Evolutionary conservation across 2,329 filamentous ascomycete genomes (phyloP).

Genomic region (Xylogone sp.): DNA sequence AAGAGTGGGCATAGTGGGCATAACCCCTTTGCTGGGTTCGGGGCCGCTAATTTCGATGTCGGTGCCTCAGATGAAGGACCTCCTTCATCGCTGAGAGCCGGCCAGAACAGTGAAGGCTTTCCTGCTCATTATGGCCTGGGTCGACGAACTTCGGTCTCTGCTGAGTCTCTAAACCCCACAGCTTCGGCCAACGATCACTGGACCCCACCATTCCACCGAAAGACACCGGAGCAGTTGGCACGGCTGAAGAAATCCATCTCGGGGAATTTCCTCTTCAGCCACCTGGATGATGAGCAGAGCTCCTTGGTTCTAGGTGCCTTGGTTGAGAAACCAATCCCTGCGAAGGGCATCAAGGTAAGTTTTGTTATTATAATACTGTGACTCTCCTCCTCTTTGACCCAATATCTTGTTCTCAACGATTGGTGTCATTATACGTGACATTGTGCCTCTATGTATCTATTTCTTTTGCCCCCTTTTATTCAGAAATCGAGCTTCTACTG

Average conservation of each 20-base stretch:
- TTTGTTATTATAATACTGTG: too few species aligned
- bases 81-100: constrained; percentile 33
- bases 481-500: constrained; percentile 10
- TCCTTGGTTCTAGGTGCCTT: constrained; percentile 83
- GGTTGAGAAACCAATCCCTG: constrained; percentile 91
- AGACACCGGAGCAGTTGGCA: constrained; percentile 74
- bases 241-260: constrained; percentile 79
- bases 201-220: constrained; percentile 81
- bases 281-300: constrained; percentile 91
- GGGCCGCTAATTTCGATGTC: constrained; percentile 34
- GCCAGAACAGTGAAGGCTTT: constrained; percentile 59
- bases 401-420: too few species aligned
- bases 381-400: too few species aligned
- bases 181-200: constrained; percentile 83
- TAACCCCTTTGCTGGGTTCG: constrained; percentile 30
- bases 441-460: too few species aligned
- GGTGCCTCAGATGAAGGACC: constrained; percentile 40
- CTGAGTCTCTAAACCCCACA: constrained; percentile 90
- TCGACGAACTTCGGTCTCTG: constrained; percentile 92
- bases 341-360: constrained; percentile 70
- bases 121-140: constrained; percentile 92
- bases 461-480: not conserved
- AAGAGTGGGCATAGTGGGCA: constrained; percentile 34
- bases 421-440: too few species aligned
- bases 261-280: constrained; percentile 89